phyloP scores from a whole-genome alignment of 176 grass and related monocot species.

The Bonia amplexicaulis region DNA sequence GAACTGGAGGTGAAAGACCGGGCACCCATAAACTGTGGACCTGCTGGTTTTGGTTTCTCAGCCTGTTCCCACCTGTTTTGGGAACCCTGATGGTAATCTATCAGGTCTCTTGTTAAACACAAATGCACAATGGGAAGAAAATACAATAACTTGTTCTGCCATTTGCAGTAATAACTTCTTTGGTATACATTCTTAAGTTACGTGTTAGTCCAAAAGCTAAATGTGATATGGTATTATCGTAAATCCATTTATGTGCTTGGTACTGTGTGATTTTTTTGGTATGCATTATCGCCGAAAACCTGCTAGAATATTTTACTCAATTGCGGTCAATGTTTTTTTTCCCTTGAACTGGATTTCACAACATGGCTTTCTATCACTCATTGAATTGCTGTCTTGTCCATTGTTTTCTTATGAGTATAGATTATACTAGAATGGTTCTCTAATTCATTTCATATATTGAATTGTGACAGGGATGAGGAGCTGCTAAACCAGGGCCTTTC shows the following conservation, averaged over 20 bases:
- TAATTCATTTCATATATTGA: constrained; percentile 34
- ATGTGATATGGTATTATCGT: neutral
- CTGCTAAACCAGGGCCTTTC: constrained; percentile 77
- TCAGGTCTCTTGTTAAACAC: neutral
- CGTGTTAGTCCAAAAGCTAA: neutral
- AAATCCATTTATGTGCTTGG: neutral
- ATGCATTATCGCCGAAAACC: neutral
- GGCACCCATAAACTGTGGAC: too few relatives aligned
- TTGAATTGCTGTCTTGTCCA: neutral
- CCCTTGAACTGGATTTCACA: neutral
- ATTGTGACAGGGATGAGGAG: constrained; percentile 69
- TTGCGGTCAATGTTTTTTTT: neutral
- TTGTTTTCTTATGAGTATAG: neutral
- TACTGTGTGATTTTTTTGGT: neutral
- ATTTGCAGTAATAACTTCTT: neutral
- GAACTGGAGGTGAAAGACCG: too few relatives aligned
- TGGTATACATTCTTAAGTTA: neutral
- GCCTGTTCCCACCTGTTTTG: too few relatives aligned
- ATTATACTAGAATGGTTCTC: constrained; percentile 3
- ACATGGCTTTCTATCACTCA: neutral
- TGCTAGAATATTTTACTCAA: neutral
- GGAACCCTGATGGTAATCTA: too few relatives aligned
- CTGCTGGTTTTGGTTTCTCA: too few relatives aligned
- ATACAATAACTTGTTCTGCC: neutral
- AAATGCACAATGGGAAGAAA: neutral